Evolutionary conservation across 176 grass and related monocot genomes (phyloP).

Genomic region (Bonia amplexicaulis): DNA sequence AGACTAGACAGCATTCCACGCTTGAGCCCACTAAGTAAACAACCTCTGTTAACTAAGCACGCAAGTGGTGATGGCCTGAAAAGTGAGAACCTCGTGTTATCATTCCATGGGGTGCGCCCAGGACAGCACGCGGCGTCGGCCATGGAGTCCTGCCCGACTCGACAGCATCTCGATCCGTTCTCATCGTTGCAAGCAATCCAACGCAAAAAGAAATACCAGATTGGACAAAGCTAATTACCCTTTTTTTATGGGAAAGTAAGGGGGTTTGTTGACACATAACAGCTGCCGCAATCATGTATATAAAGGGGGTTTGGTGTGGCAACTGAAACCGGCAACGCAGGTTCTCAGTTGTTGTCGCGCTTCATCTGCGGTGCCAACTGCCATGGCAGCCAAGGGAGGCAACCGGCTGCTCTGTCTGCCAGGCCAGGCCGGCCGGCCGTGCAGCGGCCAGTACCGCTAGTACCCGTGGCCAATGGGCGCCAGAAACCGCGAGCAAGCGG

Average conservation of each 20-base stretch:
- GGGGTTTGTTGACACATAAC: conserved; percentile 21
- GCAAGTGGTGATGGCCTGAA: neutral
- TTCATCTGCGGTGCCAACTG: neutral
- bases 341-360: neutral
- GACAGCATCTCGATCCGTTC: conserved; percentile 28
- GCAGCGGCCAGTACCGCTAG: neutral
- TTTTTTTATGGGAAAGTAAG: neutral
- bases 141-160: conserved; percentile 29
- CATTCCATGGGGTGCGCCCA: conserved; percentile 9
- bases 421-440: neutral
- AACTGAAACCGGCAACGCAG: neutral
- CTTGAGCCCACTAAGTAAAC: neutral
- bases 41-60: conserved; percentile 9
- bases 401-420: neutral
- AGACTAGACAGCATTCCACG: neutral
- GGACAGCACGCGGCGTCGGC: conserved; percentile 33
- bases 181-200: neutral
- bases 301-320: neutral
- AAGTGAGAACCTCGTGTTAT: conserved; percentile 11
- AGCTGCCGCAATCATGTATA: conserved; percentile 46
- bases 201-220: neutral
- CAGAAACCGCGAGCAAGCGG: neutral
- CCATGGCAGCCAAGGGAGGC: neutral
- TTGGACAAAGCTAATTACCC: conserved; percentile 20
- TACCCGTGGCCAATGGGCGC: neutral